Conservation (phyloP, 2,329 filamentous ascomycete genomes). For the Chaetomiaceae sp. region DNA sequence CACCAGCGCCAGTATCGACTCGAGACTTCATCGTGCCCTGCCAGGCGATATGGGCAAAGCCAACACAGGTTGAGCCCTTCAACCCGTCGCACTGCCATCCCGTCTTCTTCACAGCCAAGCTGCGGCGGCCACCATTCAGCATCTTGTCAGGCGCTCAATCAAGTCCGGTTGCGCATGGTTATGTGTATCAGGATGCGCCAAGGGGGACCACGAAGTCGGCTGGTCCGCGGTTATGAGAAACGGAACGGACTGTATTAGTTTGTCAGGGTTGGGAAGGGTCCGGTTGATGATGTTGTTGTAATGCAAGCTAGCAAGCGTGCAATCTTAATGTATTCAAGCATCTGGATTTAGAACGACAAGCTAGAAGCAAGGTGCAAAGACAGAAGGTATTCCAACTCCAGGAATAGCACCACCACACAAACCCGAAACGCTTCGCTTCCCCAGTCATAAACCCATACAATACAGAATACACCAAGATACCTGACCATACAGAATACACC, state of each 20-base stretch:
- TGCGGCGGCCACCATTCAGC: conserved; percentile 48
- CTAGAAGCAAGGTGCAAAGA: neutral
- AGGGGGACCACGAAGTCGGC: conserved; percentile 34
- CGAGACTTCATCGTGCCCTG: conserved; percentile 15
- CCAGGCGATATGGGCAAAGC: conserved; percentile 14
- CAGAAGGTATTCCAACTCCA: neutral
- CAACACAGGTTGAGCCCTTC: conserved; percentile 28
- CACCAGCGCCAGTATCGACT: neutral
- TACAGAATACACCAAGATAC: neutral
- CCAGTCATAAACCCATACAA: neutral
- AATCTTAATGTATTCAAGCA: too few relatives aligned
- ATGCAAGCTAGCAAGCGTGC: too few relatives aligned
- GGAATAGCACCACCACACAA: neutral
- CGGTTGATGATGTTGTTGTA: neutral
- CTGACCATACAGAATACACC: too few relatives aligned
- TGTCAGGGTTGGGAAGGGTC: neutral
- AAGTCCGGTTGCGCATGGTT: conserved; percentile 56
- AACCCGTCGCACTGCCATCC: conserved; percentile 63
- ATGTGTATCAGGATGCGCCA: conserved; percentile 50
- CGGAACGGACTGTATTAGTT: neutral
- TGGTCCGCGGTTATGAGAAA: conserved; percentile 23
- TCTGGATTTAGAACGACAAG: too few relatives aligned
- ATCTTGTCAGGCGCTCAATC: conserved; percentile 23
- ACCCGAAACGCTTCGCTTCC: neutral
- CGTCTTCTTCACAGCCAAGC: conserved; percentile 67